Evolutionary conservation across 2,329 filamentous ascomycete genomes (phyloP).

Genomic region (Mycosphaerella sp.): DNA sequence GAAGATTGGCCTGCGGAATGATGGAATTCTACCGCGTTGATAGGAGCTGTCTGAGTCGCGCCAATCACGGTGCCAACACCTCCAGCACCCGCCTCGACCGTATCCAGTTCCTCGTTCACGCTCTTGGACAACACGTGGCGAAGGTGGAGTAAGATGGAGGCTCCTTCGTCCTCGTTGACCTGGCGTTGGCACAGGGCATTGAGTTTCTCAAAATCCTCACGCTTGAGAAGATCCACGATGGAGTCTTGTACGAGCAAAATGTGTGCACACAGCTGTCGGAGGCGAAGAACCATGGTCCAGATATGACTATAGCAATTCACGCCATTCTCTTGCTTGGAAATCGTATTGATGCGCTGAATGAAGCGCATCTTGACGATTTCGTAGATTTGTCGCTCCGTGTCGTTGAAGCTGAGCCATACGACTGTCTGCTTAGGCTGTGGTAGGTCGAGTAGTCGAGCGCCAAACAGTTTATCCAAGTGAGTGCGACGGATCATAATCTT

Average conservation of each 20-base stretch:
- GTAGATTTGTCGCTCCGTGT: conserved; percentile 49
- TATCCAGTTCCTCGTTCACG: conserved; percentile 6
- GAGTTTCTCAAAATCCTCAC: conserved; percentile 42
- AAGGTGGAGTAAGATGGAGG: conserved; percentile 18
- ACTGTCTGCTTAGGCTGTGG: conserved; percentile 44
- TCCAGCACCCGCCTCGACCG: conserved; percentile 16
- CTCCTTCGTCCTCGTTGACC: conserved; percentile 14
- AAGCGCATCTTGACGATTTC: conserved; percentile 45
- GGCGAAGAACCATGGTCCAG: conserved; percentile 43
- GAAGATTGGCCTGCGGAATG: conserved; percentile 10
- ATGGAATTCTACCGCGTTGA: conserved; percentile 15
- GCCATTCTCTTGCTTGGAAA: conserved; percentile 16
- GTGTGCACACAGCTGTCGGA: conserved; percentile 49
- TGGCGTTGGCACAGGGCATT: conserved; percentile 14
- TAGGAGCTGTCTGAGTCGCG: conserved; percentile 15
- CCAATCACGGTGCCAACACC: conserved; percentile 17
- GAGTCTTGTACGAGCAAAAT: conserved; percentile 44
- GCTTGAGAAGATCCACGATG: conserved; percentile 41
- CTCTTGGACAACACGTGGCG: conserved; percentile 17
- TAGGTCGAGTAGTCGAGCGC: conserved; percentile 48
- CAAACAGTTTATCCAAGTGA: conserved; percentile 49
- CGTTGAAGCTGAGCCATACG: conserved; percentile 44
- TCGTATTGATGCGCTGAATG: conserved; percentile 38
- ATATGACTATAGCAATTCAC: conserved; percentile 37
- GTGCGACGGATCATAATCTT: conserved; percentile 52